These are phyloP conservation scores for Periconia sp. DNA, from an alignment of 2,329 filamentous ascomycete genomes.

Conservation along the genomic window DNA sequence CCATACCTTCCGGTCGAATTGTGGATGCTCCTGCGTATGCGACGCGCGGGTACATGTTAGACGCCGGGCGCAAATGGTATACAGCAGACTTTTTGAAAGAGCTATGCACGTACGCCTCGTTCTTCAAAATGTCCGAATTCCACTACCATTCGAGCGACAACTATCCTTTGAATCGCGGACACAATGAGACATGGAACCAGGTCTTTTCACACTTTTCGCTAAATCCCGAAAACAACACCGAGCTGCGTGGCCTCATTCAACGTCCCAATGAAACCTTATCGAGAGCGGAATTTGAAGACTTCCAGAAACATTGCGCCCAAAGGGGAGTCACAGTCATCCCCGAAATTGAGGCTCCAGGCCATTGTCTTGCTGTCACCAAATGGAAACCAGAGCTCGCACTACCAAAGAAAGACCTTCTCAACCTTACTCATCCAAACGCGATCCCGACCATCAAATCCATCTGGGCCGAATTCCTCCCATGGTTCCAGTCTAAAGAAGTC, in stretches of 20 bases:
- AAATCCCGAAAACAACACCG: constrained; percentile 37
- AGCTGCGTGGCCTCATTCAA: constrained; percentile 36
- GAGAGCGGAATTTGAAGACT: constrained; percentile 37
- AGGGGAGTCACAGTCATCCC: constrained; percentile 41
- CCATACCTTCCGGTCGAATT: constrained; percentile 29
- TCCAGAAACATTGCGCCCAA: constrained; percentile 37
- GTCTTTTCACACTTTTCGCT: constrained; percentile 52
- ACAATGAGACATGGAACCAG: constrained; percentile 49
- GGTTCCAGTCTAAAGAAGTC: constrained; percentile 42
- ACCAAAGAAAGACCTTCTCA: constrained; percentile 39
- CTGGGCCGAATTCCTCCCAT: constrained; percentile 42
- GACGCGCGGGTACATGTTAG: constrained; percentile 50
- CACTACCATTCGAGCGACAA: constrained; percentile 56
- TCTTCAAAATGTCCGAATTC: constrained; percentile 54
- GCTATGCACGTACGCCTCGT: constrained; percentile 49
- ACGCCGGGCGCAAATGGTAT: constrained; percentile 51
- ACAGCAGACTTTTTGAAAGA: constrained; percentile 46
- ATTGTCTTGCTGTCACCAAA: constrained; percentile 41
- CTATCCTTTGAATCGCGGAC: constrained; percentile 51
- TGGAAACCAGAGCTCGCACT: constrained; percentile 44
- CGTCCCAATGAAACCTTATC: constrained; percentile 41
- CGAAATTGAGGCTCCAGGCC: constrained; percentile 42
- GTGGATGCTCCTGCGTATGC: constrained; percentile 48
- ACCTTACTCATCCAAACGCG: constrained; percentile 39
- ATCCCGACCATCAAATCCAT: constrained; percentile 41